Evolutionary conservation across 1,139 yeast species (phyloP).

Genomic region (Chernovozyma sophiae-reginae): DNA sequence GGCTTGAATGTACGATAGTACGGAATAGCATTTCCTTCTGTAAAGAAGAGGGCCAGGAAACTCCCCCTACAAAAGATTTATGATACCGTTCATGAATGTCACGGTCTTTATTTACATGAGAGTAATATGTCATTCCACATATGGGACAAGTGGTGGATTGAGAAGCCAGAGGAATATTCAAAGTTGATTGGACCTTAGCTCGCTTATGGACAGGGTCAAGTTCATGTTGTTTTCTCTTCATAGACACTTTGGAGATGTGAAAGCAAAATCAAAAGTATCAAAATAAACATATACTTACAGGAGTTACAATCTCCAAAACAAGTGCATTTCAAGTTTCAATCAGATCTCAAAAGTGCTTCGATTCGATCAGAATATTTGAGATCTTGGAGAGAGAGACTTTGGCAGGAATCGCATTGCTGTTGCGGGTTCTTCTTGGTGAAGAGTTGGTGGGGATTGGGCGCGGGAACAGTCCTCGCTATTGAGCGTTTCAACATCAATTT

Average conservation of each 20-base stretch:
- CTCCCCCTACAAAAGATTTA: constrained; percentile 43
- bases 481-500: no score
- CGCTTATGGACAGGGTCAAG: neutral
- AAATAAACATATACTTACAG: no score
- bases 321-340: no score
- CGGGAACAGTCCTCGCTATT: no score
- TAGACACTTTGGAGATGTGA: neutral
- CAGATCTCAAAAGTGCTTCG: no score
- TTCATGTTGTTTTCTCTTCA: neutral
- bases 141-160: constrained; percentile 37
- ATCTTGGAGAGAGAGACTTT: no score
- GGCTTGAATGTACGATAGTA: neutral
- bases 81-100: constrained; percentile 49
- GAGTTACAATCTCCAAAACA: no score
- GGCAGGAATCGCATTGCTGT: no score
- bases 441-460: no score
- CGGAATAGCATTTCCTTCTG: neutral
- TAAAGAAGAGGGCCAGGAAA: constrained; percentile 27
- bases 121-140: constrained; percentile 60
- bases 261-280: no score
- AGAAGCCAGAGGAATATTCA: constrained; percentile 1
- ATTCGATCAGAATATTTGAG: no score
- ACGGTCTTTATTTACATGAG: constrained; percentile 41
- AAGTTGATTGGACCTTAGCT: constrained; percentile 2
- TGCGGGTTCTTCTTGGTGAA: no score